phyloP scores from a whole-genome alignment of 2,329 filamentous ascomycete genomes.

The Fusarium decemcellulare region DNA sequence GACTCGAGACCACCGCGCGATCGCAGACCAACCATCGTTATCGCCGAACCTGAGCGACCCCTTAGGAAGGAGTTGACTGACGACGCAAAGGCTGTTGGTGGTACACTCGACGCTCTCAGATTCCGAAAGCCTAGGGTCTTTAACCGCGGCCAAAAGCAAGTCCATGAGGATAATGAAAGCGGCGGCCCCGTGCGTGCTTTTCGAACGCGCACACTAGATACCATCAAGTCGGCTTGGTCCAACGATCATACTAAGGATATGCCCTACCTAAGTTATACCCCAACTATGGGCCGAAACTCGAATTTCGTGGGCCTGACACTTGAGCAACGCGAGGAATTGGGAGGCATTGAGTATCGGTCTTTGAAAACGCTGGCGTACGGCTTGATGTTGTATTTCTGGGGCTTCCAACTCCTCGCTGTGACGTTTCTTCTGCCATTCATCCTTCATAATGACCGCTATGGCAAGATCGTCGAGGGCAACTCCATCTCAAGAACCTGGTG shows the following conservation, averaged over 20 bases:
- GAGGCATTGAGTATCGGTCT: constrained; percentile 95
- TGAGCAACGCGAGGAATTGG: constrained; percentile 93
- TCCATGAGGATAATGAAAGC: constrained; percentile 55
- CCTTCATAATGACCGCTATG: constrained; percentile 72
- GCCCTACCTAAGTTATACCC: constrained; percentile 95
- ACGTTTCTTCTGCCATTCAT: constrained; percentile 88
- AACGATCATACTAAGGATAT: constrained; percentile 72
- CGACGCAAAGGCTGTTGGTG: constrained; percentile 58
- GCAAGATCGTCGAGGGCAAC: constrained; percentile 71
- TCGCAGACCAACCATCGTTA: constrained; percentile 72
- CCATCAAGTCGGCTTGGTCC: constrained; percentile 69
- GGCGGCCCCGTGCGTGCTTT: constrained; percentile 43
- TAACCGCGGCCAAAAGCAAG: constrained; percentile 55
- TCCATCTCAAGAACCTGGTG: constrained; percentile 85
- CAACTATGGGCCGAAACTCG: constrained; percentile 93
- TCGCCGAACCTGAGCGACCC: constrained; percentile 71
- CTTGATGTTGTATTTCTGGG: constrained; percentile 84
- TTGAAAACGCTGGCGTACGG: constrained; percentile 88
- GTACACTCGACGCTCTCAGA: constrained; percentile 58
- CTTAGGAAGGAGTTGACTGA: constrained; percentile 56
- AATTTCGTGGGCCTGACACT: constrained; percentile 90
- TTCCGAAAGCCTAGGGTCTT: constrained; percentile 60
- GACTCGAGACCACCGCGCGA: constrained; percentile 48
- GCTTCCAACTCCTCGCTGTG: constrained; percentile 84
- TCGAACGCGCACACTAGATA: constrained; percentile 68